Percentiles rank a stretch among this genome's conserved stretches.
These are phyloP conservation scores for Camellia lanceoleosa DNA, from an alignment of 148 eudicot genomes.

Conservation along the genomic window DNA sequence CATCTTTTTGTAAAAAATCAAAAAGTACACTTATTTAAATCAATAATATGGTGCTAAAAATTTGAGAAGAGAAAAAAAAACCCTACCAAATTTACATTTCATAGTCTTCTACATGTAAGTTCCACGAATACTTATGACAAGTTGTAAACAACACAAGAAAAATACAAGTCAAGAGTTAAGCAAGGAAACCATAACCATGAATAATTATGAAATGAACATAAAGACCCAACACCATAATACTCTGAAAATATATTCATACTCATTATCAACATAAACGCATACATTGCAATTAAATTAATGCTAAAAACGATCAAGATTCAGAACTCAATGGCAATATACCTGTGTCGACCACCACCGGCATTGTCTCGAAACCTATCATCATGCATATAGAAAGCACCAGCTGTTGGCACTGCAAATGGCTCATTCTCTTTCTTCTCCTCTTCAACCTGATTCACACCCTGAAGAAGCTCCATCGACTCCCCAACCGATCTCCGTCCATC, in stretches of 20 bases:
- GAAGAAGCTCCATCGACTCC: constrained; percentile 6
- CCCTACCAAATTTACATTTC: neutral
- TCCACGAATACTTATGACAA: neutral
- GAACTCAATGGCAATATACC: constrained; percentile 40
- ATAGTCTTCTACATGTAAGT: neutral
- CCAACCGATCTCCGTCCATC: constrained; percentile 4
- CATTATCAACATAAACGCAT: neutral
- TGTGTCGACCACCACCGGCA: constrained; percentile 65
- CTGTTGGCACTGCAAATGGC: constrained; percentile 88
- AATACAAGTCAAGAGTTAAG: neutral
- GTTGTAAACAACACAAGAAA: neutral
- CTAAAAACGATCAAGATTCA: neutral
- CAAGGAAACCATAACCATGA: neutral
- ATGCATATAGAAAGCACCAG: constrained; percentile 97
- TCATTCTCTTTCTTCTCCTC: constrained; percentile 77
- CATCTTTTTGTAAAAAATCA: too few species aligned
- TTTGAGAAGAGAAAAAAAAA: neutral
- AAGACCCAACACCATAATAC: neutral
- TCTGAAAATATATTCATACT: neutral
- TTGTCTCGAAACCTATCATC: constrained; percentile 84
- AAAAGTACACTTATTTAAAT: neutral
- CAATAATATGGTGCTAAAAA: neutral
- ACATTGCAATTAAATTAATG: neutral
- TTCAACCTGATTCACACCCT: constrained; percentile 22
- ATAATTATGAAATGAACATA: neutral